A percentile compares a stretch with the other conserved stretches of the same genome.
phyloP scores from a whole-genome alignment of 2,329 filamentous ascomycete species.

The Sclerotinia nivalis region DNA sequence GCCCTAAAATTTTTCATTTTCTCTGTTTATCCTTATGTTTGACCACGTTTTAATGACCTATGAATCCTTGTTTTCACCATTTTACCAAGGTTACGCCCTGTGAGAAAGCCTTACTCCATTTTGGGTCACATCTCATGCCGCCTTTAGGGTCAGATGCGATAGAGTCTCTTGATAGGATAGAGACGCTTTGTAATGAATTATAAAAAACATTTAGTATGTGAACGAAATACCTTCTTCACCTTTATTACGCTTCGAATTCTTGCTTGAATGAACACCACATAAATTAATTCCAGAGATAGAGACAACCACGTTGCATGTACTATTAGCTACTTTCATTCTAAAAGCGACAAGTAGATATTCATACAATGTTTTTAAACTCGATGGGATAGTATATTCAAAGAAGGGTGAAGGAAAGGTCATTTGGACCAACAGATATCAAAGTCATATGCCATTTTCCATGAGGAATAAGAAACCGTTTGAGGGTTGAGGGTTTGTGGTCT shows the following conservation, averaged over 20 bases:
- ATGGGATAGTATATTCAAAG: neutral
- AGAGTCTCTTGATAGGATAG: neutral
- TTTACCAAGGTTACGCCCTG: slow-evolving; percentile 7
- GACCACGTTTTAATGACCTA: neutral
- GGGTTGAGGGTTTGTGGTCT: neutral
- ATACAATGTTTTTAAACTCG: neutral
- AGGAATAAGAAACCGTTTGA: neutral
- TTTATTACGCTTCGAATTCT: no score
- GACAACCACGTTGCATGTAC: neutral
- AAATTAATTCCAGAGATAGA: neutral
- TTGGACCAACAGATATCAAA: neutral
- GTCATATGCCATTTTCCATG: neutral
- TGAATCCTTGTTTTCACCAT: neutral
- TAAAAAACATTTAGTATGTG: no score
- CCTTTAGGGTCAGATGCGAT: neutral
- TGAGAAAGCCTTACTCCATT: neutral
- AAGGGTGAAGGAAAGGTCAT: neutral
- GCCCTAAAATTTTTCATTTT: neutral
- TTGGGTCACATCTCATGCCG: slow-evolving; percentile 8
- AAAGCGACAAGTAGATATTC: neutral
- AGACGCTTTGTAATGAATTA: no score
- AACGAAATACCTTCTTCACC: no score
- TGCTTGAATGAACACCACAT: neutral
- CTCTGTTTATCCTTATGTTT: neutral
- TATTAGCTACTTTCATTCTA: neutral